Evolutionary conservation across 1,284 basidiomycete species (phyloP).

Genomic region (Pseudozyma tsukubaensis): DNA sequence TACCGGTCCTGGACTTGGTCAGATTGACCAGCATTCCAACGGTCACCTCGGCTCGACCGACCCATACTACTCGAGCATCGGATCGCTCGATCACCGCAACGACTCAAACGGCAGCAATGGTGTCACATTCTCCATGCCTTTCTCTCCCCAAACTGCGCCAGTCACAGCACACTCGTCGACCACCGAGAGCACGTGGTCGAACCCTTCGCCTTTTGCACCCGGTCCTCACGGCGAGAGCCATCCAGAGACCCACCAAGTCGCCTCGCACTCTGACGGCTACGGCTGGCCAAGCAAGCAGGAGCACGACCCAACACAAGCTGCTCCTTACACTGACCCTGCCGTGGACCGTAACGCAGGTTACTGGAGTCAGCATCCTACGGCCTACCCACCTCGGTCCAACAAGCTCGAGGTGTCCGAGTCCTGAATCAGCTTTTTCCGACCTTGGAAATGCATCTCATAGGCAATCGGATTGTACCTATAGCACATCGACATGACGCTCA

Average conservation of each 20-base stretch:
- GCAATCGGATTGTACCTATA: too few relatives aligned
- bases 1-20: slow-evolving; percentile 20
- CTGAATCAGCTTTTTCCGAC: too few relatives aligned
- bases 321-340: slow-evolving; percentile 28
- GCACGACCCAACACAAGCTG: slow-evolving; percentile 72
- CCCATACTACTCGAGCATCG: slow-evolving; percentile 38
- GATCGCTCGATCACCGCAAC: slow-evolving; percentile 33
- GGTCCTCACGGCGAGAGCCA: slow-evolving; percentile 47
- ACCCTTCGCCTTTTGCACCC: slow-evolving; percentile 42
- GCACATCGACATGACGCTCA: too few relatives aligned
- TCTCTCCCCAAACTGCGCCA: slow-evolving; percentile 26
- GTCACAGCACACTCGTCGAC: slow-evolving; percentile 35
- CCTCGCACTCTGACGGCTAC: slow-evolving; percentile 38
- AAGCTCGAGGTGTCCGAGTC: slow-evolving; percentile 45
- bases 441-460: too few relatives aligned
- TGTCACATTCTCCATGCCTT: slow-evolving; percentile 53
- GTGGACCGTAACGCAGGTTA: slow-evolving; percentile 38
- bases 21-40: slow-evolving; percentile 21
- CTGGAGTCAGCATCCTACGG: slow-evolving; percentile 46
- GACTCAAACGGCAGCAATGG: slow-evolving; percentile 31
- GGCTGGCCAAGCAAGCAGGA: slow-evolving; percentile 62
- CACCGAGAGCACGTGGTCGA: slow-evolving; percentile 43
- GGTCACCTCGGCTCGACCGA: slow-evolving; percentile 26
- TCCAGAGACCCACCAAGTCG: slow-evolving; percentile 28
- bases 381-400: slow-evolving; percentile 28